Percentiles rank a stretch among this genome's conserved stretches.
Conservation (phyloP, 176 grass and related monocot species). For the Triticum urartu region DNA sequence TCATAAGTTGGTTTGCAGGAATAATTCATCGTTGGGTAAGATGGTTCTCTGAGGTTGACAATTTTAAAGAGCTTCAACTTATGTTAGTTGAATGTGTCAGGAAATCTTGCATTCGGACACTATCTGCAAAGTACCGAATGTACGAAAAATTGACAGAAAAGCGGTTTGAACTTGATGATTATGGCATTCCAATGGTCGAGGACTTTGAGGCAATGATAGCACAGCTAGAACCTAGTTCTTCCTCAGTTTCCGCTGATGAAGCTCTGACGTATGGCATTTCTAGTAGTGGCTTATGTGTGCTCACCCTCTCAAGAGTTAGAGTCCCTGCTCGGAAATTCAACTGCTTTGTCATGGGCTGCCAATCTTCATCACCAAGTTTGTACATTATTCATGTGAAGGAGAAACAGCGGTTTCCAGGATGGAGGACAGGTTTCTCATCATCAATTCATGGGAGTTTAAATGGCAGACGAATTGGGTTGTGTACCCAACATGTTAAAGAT, state of each 20-base stretch:
- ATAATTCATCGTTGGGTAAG: constrained; percentile 73
- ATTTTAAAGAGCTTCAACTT: constrained; percentile 81
- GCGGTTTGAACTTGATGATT: constrained; percentile 71
- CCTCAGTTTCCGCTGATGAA: constrained; percentile 47
- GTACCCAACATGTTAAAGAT: constrained; percentile 90
- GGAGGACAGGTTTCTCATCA: constrained; percentile 81
- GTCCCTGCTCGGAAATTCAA: constrained; percentile 59
- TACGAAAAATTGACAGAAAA: constrained; percentile 88
- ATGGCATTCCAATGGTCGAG: constrained; percentile 68
- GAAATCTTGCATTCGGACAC: constrained; percentile 91
- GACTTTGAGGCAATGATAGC: constrained; percentile 48
- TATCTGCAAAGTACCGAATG: constrained; percentile 82
- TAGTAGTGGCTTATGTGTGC: constrained; percentile 66
- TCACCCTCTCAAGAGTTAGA: constrained; percentile 76
- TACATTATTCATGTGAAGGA: constrained; percentile 81
- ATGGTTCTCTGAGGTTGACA: constrained; percentile 74
- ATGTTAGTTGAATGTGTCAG: constrained; percentile 69
- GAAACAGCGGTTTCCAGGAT: constrained; percentile 85
- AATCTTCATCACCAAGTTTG: constrained; percentile 65
- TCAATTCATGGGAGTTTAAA: constrained; percentile 79
- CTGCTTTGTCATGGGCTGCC: constrained; percentile 88
- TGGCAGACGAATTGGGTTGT: constrained; percentile 74
- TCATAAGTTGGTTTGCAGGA: constrained; percentile 93
- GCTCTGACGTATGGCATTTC: constrained; percentile 81
- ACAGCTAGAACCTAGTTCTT: constrained; percentile 39